phyloP scores from a whole-genome alignment of 2,329 filamentous ascomycete species.

The Pseudogymnoascus verrucosus region DNA sequence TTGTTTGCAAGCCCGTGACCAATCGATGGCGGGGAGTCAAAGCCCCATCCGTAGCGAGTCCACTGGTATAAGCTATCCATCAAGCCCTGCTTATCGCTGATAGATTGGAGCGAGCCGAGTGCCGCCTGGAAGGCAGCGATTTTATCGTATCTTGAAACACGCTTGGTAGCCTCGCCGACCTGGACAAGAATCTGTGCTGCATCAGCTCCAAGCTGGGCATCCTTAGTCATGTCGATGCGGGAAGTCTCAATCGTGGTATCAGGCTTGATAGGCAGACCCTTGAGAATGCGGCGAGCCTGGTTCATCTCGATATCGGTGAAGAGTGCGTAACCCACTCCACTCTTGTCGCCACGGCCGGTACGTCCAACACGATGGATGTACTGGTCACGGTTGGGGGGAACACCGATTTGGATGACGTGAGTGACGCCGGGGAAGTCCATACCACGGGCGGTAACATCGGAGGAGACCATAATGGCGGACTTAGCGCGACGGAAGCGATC shows the following conservation, averaged over 20 bases:
- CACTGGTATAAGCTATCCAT: constrained; percentile 22
- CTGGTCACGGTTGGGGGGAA: constrained; percentile 55
- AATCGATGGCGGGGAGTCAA: constrained; percentile 24
- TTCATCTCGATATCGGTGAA: constrained; percentile 18
- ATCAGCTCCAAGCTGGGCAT: constrained; percentile 26
- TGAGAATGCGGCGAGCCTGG: constrained; percentile 19
- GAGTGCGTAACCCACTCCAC: constrained; percentile 50
- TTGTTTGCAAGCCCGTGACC: constrained; percentile 16
- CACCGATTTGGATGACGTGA: constrained; percentile 66
- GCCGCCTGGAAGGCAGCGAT: constrained; percentile 21
- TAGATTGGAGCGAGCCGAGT: constrained; percentile 14
- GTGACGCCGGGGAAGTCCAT: constrained; percentile 79
- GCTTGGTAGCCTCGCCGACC: constrained; percentile 23
- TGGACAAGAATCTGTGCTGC: constrained; percentile 22
- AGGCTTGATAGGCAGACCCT: constrained; percentile 23
- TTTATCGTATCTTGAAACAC: constrained; percentile 21
- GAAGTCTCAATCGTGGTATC: constrained; percentile 21
- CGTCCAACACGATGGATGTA: constrained; percentile 73
- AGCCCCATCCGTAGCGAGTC: constrained; percentile 28
- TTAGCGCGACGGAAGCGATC: constrained; percentile 59
- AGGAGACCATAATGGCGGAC: constrained; percentile 64
- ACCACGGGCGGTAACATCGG: constrained; percentile 72
- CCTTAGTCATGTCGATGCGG: constrained; percentile 27
- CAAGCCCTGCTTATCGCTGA: not conserved
- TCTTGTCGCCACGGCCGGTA: constrained; percentile 66